Percentiles rank a stretch among this genome's conserved stretches.
Evolutionary conservation across 345 rosid genomes (phyloP).

Genomic region (Rhodomyrtus tomentosa): DNA sequence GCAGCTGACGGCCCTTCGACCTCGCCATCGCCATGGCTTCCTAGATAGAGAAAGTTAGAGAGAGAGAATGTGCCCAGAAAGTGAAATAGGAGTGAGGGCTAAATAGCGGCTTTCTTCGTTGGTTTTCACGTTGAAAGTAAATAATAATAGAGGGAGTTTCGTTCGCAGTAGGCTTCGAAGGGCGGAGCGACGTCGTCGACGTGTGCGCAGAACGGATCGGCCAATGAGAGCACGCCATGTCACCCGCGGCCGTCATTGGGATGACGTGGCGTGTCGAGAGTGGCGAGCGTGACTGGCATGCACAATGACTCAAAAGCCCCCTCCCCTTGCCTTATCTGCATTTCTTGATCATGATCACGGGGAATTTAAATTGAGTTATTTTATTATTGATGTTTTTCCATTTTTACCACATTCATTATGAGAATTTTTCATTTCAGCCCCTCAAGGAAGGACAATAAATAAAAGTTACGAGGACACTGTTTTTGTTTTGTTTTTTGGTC

Average conservation of each 20-base stretch:
- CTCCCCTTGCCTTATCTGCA: not conserved
- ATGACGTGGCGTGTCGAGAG: not conserved
- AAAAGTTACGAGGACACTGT: not conserved
- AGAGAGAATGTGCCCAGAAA: not conserved
- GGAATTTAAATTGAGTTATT: not conserved
- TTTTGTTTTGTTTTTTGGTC: too few species aligned
- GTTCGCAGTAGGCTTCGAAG: not conserved
- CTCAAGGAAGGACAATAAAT: not conserved
- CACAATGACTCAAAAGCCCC: not conserved
- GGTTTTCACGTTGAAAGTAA: not conserved
- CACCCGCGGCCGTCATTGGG: not conserved
- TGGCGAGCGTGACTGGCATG: not conserved
- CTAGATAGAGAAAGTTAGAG: not conserved
- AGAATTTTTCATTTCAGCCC: not conserved
- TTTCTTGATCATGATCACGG: not conserved
- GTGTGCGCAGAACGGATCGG: not conserved
- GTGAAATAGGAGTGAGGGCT: not conserved
- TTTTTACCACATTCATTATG: not conserved
- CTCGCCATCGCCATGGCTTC: not conserved
- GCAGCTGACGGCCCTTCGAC: not conserved
- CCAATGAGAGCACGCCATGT: not conserved
- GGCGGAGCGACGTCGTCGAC: not conserved
- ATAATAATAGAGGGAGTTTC: not conserved
- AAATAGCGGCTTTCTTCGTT: not conserved
- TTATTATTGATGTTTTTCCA: not conserved